These are phyloP conservation scores for Phaseolus coccineus DNA, from an alignment of 331 rosid species.

Conservation along the genomic window DNA sequence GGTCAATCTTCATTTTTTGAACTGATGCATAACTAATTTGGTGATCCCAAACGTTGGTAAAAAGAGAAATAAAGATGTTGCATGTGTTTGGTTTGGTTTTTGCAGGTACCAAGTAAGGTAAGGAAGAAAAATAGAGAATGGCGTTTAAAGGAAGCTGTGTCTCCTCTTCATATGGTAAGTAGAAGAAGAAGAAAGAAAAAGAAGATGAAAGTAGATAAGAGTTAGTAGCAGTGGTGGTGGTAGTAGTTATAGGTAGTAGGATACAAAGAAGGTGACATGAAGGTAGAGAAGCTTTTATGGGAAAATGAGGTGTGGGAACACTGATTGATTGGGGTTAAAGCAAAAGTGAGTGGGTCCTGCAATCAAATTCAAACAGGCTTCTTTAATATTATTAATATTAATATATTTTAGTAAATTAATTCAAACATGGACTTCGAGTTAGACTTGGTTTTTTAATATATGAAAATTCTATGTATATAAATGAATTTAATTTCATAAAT, in stretches of 20 bases:
- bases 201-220: not conserved
- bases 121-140: conserved; percentile 19
- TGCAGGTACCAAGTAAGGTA: conserved; percentile 21
- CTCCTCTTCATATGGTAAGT: conserved; percentile 39
- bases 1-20: conserved; percentile 2
- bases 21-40: not conserved
- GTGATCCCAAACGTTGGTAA: conserved; percentile 35
- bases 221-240: not conserved
- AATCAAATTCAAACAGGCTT: not conserved
- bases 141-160: conserved; percentile 31
- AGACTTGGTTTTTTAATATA: too few relatives aligned
- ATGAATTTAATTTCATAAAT: too few relatives aligned
- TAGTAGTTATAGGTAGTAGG: not conserved
- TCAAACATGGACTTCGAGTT: too few relatives aligned
- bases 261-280: not conserved
- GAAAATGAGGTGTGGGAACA: conserved; percentile 37
- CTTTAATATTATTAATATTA: too few relatives aligned
- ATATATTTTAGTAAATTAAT: too few relatives aligned
- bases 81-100: conserved; percentile 42
- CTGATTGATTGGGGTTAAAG: conserved; percentile 1
- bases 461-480: too few relatives aligned
- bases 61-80: conserved; percentile 42
- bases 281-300: conserved; percentile 23
- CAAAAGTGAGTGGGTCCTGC: conserved; percentile 20
- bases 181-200: not conserved